Base-by-base conservation (phyloP, 345 rosid species). In the Brassica nigra region DNA sequence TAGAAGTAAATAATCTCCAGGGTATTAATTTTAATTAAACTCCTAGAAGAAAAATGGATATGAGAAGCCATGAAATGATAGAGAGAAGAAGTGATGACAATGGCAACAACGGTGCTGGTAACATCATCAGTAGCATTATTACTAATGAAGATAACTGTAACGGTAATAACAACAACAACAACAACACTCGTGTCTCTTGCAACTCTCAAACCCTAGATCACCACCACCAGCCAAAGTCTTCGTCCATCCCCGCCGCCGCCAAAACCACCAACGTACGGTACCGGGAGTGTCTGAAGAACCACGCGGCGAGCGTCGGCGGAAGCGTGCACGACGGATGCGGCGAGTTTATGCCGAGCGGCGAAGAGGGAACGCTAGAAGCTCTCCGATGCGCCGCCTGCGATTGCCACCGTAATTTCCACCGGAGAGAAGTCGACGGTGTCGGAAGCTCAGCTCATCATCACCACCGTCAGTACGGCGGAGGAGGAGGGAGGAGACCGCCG, bases 321-420 rank as follows among this genome's bases (percentile, higher is more conserved):
- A 91, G 86, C 23, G 87, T 93, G 12, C 84, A 77, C 80, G 99
- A 95, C 28, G 99, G 99, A 3, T 95, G 99, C 55, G 95, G 98
- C 1, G 99, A 95, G 93, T 95, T 95, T 85, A 92, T 95, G 98
- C 96, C 99, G 0, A 87, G 97, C 5, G 98, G 99, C 0, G 93
- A 90, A 49, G 98, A 88, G n/a, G 97, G 98, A 20, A 84, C 89
- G 0, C 67, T 89, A 0, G 98, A 89, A 71, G 95, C 98, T 73
- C 86, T 95, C 39, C 88, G 88, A 80, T 95, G 99, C 52, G 98
- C 96, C 5, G 99, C 99, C 63, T 95, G 99, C 67, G 89, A 89
- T 8, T 95, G 99, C 76, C 99, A 95, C 89, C 90, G 99, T 11
- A 95, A 92, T 83, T 95, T 95, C 67, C 99, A 95, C 85, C 87